Evolutionary conservation across 1,139 yeast species (phyloP).

Genomic region (Pichia sp.): DNA sequence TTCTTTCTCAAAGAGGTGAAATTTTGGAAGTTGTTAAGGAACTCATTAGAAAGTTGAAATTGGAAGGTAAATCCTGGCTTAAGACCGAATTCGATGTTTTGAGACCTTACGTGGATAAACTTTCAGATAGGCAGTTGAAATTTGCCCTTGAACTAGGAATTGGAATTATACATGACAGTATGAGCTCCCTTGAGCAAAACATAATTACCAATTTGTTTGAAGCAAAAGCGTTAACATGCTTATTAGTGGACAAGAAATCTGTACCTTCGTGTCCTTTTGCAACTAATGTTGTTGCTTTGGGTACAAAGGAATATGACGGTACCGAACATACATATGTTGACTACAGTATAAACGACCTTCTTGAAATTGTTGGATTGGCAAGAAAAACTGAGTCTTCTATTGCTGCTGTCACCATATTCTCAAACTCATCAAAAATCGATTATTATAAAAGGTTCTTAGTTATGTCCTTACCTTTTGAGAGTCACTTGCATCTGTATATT

Average conservation of each 20-base stretch:
- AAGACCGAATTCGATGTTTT: constrained; percentile 34
- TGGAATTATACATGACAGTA: constrained; percentile 54
- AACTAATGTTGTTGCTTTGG: constrained; percentile 51
- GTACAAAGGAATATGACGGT: constrained; percentile 70
- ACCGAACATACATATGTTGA: constrained; percentile 63
- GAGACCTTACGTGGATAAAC: constrained; percentile 35
- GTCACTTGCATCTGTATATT: constrained; percentile 50
- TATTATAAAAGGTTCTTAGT: constrained; percentile 67
- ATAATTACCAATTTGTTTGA: constrained; percentile 49
- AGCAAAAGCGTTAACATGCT: constrained; percentile 41
- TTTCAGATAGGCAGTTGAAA: constrained; percentile 42
- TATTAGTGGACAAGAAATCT: constrained; percentile 55
- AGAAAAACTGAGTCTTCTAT: constrained; percentile 26
- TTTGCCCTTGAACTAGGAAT: constrained; percentile 53
- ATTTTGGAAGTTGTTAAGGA: constrained; percentile 47
- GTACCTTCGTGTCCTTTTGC: constrained; percentile 47
- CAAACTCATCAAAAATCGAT: constrained; percentile 47
- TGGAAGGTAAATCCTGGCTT: constrained; percentile 32
- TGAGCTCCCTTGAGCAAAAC: constrained; percentile 47
- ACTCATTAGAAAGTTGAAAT: constrained; percentile 30
- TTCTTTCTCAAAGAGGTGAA: constrained; percentile 49
- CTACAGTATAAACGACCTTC: constrained; percentile 56
- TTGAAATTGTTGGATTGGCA: constrained; percentile 71
- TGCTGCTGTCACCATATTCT: constrained; percentile 47
- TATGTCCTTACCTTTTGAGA: constrained; percentile 80